These are phyloP conservation scores for Oryza longistaminata DNA, from an alignment of 176 grass and related monocot species.

Conservation along the genomic window DNA sequence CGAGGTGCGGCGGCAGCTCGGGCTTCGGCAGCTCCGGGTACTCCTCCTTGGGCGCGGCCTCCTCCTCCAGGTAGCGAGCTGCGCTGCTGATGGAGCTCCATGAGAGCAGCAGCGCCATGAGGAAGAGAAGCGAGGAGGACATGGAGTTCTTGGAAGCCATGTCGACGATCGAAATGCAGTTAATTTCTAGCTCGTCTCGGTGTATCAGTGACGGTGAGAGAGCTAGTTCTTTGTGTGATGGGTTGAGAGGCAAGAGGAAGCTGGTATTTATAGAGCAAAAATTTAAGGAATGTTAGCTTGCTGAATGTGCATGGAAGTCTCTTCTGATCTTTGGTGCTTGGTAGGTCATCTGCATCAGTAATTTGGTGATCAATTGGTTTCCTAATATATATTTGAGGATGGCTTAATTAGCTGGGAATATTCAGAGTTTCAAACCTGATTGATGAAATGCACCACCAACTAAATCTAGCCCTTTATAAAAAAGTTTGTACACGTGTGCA, in stretches of 20 bases:
- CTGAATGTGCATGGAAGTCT: neutral
- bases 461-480: neutral
- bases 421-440: conserved; percentile 5
- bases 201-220: too few species aligned
- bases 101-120: neutral
- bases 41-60: neutral
- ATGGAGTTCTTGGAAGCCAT: neutral
- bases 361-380: neutral
- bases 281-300: neutral
- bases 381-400: neutral
- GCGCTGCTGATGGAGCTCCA: neutral
- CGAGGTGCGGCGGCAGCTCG: neutral
- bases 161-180: neutral
- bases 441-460: neutral
- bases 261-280: neutral
- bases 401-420: conserved; percentile 11
- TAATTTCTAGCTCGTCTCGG: too few species aligned
- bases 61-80: neutral
- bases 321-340: neutral
- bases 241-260: neutral
- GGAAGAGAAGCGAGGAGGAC: neutral
- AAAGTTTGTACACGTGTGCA: neutral
- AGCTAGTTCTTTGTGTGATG: neutral
- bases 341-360: neutral
- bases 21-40: neutral